Conservation (phyloP, 2,329 filamentous ascomycete species). For the Thelonectria olida region DNA sequence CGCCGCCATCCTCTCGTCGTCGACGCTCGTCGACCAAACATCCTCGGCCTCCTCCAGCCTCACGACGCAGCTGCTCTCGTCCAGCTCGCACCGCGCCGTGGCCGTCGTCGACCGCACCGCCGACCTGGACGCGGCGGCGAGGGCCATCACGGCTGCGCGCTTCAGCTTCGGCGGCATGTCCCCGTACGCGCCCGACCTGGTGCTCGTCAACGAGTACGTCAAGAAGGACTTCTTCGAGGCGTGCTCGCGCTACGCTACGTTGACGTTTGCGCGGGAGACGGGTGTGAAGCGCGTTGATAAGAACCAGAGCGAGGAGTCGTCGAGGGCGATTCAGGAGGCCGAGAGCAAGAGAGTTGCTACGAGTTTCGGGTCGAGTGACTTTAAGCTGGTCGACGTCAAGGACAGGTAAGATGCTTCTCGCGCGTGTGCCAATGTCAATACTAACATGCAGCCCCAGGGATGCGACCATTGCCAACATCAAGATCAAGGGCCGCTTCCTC, state of each 20-base stretch:
- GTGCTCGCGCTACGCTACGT: constrained; percentile 7
- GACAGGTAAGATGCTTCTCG: background rate
- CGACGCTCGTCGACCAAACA: constrained; percentile 14
- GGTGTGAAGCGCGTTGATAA: constrained; percentile 8
- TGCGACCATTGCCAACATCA: constrained; percentile 15
- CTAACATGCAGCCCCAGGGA: background rate
- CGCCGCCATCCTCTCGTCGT: constrained; percentile 4
- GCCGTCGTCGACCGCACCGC: constrained; percentile 35
- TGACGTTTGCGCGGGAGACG: constrained; percentile 16
- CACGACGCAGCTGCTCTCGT: constrained; percentile 4
- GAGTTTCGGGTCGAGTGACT: constrained; percentile 11
- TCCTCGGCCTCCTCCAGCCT: constrained; percentile 12
- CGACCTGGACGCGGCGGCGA: constrained; percentile 27
- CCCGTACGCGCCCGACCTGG: constrained; percentile 31
- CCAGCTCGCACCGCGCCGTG: constrained; percentile 10
- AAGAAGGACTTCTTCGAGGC: constrained; percentile 33
- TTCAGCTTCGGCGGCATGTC: constrained; percentile 29
- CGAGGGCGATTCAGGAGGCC: constrained; percentile 10
- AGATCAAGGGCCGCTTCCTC: constrained; percentile 20
- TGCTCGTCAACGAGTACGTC: constrained; percentile 34
- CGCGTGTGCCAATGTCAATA: too few species aligned
- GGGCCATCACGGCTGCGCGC: constrained; percentile 23
- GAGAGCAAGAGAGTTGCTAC: constrained; percentile 7
- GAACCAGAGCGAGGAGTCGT: constrained; percentile 10
- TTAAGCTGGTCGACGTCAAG: constrained; percentile 20